These are phyloP conservation scores for Ogataea minuta DNA, from an alignment of 805 yeast genomes.

Conservation along the genomic window DNA sequence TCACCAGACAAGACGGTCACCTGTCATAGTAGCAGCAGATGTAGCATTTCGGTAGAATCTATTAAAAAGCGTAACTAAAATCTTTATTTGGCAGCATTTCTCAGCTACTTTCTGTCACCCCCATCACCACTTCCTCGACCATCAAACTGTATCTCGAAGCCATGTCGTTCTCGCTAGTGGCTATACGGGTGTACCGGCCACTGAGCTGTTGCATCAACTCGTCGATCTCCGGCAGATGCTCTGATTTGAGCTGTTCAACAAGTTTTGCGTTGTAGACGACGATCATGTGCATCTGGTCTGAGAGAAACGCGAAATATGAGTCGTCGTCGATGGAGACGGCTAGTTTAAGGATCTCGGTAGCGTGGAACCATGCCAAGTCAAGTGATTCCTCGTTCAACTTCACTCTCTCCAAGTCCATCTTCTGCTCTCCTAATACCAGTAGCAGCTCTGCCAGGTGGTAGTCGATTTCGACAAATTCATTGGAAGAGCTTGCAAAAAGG, in stretches of 20 bases:
- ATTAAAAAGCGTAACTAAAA: not conserved
- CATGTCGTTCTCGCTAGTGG: conserved; percentile 6
- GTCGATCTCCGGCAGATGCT: conserved; percentile 1
- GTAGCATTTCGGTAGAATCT: too few species aligned
- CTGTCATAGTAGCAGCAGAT: too few species aligned
- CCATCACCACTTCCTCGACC: not conserved
- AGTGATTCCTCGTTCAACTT: conserved; percentile 13
- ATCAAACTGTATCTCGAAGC: conserved; percentile 3
- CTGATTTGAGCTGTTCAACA: conserved; percentile 28
- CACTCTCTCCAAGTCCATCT: conserved; percentile 5
- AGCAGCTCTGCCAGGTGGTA: conserved; percentile 60
- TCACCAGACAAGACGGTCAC: too few species aligned
- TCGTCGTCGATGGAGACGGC: conserved; percentile 39
- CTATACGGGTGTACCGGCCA: conserved; percentile 5
- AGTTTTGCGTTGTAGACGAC: conserved; percentile 43
- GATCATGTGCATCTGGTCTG: conserved; percentile 65
- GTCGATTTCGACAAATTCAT: conserved; percentile 72
- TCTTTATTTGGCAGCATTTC: not conserved
- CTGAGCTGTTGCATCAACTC: not conserved
- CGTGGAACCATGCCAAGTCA: conserved; percentile 37
- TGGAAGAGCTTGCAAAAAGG: conserved; percentile 64
- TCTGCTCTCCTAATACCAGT: conserved; percentile 32
- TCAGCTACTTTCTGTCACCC: conserved; percentile 1
- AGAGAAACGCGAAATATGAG: conserved; percentile 63
- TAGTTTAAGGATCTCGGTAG: conserved; percentile 42